Evolutionary conservation across 257 asterid genomes (phyloP).

Genomic region (Eustoma russellianum): DNA sequence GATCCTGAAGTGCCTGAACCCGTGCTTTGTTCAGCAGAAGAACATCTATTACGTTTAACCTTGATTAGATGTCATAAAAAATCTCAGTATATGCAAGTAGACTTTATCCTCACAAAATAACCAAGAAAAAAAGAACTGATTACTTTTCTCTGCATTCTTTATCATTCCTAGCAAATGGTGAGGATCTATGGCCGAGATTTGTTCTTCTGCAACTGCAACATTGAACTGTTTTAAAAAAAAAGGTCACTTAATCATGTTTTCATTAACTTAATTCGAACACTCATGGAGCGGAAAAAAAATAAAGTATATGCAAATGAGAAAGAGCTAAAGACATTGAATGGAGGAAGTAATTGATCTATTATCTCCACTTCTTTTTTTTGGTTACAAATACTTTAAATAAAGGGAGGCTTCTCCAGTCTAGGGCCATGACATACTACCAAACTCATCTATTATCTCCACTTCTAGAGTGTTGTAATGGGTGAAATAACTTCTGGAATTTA

Average conservation of each 20-base stretch:
- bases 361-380: too few relatives aligned
- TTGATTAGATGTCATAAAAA: background rate
- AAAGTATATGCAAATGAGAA: background rate
- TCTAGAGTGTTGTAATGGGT: background rate
- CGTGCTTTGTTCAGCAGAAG: conserved; percentile 87
- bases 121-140: conserved; percentile 8
- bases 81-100: background rate
- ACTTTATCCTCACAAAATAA: background rate
- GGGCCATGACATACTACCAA: too few relatives aligned
- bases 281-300: conserved; percentile 2
- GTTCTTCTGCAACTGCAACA: conserved; percentile 39
- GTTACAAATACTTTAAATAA: too few relatives aligned
- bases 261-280: conserved; percentile 9
- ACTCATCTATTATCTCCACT: background rate
- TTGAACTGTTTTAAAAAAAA: conserved; percentile 46
- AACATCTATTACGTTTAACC: conserved; percentile 36
- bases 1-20: conserved; percentile 61
- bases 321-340: background rate
- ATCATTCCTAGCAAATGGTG: conserved; percentile 79
- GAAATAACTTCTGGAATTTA: background rate
- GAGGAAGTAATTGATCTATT: background rate
- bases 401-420: too few relatives aligned
- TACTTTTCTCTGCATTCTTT: conserved; percentile 81
- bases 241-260: conserved; percentile 18
- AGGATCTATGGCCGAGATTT: conserved; percentile 38